These are phyloP conservation scores for Hyaloscypha hepaticicola DNA, from an alignment of 495 filamentous ascomycete genomes.

Conservation along the genomic window DNA sequence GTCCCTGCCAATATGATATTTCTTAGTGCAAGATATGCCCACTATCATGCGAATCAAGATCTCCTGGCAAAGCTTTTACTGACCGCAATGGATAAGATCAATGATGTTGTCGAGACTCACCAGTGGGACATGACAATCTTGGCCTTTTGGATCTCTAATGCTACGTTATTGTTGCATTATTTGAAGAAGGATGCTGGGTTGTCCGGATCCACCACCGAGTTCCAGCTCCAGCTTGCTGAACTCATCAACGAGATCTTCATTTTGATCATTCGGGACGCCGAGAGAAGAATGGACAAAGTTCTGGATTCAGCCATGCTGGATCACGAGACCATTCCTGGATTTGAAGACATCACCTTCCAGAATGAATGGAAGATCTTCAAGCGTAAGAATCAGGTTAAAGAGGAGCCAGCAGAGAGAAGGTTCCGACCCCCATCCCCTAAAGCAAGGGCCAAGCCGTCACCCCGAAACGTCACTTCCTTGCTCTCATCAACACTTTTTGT, in stretches of 20 bases:
- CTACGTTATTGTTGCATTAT: constrained; percentile 91
- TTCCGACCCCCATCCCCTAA: constrained; percentile 95
- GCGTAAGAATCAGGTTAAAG: constrained; percentile 80
- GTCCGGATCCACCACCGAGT: constrained; percentile 77
- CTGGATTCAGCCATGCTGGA: constrained; percentile 91
- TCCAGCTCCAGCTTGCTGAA: constrained; percentile 91
- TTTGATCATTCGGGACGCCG: constrained; percentile 96
- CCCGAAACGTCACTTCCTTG: constrained; percentile 94
- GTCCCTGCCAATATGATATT: constrained; percentile 97
- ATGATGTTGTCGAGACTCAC: constrained; percentile 86
- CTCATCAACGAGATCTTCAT: constrained; percentile 99
- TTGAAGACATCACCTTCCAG: constrained; percentile 94
- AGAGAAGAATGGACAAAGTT: constrained; percentile 94
- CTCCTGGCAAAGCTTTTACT: constrained; percentile 76
- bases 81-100: constrained; percentile 93
- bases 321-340: constrained; percentile 96
- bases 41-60: constrained; percentile 90
- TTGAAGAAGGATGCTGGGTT: constrained; percentile 91
- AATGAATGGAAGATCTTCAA: constrained; percentile 98
- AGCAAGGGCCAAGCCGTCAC: constrained; percentile 84
- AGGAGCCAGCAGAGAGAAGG: constrained; percentile 84
- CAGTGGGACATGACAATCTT: constrained; percentile 99
- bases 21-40: constrained; percentile 90
- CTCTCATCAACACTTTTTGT: constrained; percentile 97
- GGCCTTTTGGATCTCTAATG: constrained; percentile 98